Evolutionary conservation across 176 grass and related monocot genomes (phyloP), one percentile per base, ranked within the genome.

Genomic region (Musa itinerans): DNA sequence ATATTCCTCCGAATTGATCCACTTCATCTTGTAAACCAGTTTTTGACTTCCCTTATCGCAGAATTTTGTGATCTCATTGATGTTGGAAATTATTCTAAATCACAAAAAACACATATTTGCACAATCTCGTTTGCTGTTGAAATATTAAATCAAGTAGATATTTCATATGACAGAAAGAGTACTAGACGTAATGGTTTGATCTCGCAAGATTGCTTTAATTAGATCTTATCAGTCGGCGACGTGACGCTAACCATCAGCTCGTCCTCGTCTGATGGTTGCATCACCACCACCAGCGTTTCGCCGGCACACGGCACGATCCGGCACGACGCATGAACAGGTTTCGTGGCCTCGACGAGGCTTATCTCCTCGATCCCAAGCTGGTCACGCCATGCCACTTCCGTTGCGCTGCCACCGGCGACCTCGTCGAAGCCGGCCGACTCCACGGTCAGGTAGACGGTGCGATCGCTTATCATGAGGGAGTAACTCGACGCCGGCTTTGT

Each of bases 351-450:
- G 15, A 68, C 29, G 58, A 98, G 49, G 24, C 76, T 70, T 3
- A 98, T 67, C 78, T 98, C 75, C 68, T 89, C 82, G 24, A 93
- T 71, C 43, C 90, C 95, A 6, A 91, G 75, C 15, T 86, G 84
- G 17, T 58, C 27, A 88, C 86, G 89, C 53, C 20, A 64, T 34
- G 20, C 84, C 1, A 71, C 53, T 52, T 79, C 59, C 1, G 84
- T 53, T n/a, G 53, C 2, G 8, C 12, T 6, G 8, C 11, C 21
- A 27, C 61, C 21, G 8, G 19, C 1, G 54, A 14, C 25, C 10
- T 52, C 61, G 1, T 13, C 56, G 8, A 13, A 6, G 2, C 53
- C 1, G 24, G 66, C 69, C 10, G 82, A 74, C 74, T 89, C 82
- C 16, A 98, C 71, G 43, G 20, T 77, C 54, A 76, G 59, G 20